Conservation (phyloP, 2,329 filamentous ascomycete species). For the Ceratocystis cacaofunesta region DNA sequence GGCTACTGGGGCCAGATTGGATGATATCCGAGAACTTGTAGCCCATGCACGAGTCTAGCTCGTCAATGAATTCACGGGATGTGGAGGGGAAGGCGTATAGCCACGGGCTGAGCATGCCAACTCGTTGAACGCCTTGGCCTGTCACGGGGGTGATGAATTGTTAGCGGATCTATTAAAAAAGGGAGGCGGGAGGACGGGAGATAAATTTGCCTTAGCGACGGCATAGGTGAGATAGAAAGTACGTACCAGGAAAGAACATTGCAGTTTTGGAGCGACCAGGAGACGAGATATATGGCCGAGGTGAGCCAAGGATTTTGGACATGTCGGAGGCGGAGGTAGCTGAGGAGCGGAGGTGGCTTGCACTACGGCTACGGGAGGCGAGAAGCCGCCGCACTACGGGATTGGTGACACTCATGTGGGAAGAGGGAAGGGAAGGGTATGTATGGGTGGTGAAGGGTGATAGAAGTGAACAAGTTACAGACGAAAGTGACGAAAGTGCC, state of each 20-base stretch:
- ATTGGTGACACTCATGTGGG: slow-evolving; percentile 10
- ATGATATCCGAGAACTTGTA: slow-evolving; percentile 66
- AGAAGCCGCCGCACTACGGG: slow-evolving; percentile 16
- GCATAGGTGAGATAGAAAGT: neutral
- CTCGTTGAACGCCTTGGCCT: slow-evolving; percentile 81
- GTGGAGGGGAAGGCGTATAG: slow-evolving; percentile 71
- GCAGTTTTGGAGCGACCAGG: slow-evolving; percentile 31
- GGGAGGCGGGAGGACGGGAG: neutral
- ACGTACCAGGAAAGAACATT: slow-evolving; percentile 44
- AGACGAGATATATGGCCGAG: slow-evolving; percentile 10
- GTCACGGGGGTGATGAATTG: neutral
- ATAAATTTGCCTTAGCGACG: neutral
- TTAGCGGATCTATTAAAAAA: neutral
- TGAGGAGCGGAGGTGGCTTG: neutral
- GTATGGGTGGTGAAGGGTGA: neutral
- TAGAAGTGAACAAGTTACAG: neutral
- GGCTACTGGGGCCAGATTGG: slow-evolving; percentile 59
- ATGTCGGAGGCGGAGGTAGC: slow-evolving; percentile 9
- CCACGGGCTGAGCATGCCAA: slow-evolving; percentile 79
- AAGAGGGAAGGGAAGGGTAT: neutral
- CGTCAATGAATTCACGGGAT: slow-evolving; percentile 60
- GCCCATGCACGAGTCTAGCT: slow-evolving; percentile 62
- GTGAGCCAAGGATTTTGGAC: slow-evolving; percentile 10
- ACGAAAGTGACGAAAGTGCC: neutral
- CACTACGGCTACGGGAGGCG: slow-evolving; percentile 11